These are phyloP conservation scores for Ramaria sp. DNA, from an alignment of 768 basidiomycete species.

Conservation along the genomic window DNA sequence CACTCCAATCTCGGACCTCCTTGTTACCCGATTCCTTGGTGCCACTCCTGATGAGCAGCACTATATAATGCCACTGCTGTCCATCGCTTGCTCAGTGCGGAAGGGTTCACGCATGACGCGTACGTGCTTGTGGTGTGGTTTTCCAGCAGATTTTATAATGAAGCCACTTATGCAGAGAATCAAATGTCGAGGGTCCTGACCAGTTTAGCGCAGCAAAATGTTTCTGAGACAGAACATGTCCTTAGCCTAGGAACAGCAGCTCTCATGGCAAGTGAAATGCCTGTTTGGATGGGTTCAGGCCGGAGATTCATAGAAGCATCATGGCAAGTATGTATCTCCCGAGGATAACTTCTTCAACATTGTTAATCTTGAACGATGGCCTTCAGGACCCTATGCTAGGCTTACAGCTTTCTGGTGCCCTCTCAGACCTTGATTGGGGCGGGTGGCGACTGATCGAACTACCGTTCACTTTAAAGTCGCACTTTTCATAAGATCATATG, in stretches of 20 bases:
- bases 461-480: constrained; percentile 34
- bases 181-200: constrained; percentile 20
- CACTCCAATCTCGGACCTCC: constrained; percentile 39
- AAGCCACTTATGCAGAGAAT: constrained; percentile 18
- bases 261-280: constrained; percentile 33
- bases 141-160: background rate
- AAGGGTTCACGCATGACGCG: constrained; percentile 60
- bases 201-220: background rate
- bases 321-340: constrained; percentile 22
- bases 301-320: constrained; percentile 44
- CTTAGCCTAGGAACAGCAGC: constrained; percentile 16
- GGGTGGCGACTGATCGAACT: constrained; percentile 67
- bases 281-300: constrained; percentile 37
- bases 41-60: background rate
- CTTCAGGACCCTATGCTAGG: constrained; percentile 28
- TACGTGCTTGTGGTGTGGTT: constrained; percentile 23
- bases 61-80: constrained; percentile 34
- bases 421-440: constrained; percentile 60
- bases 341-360: background rate
- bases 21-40: constrained; percentile 31
- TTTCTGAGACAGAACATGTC: background rate
- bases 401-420: constrained; percentile 43
- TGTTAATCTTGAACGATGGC: background rate
- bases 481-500: background rate
- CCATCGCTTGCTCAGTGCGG: constrained; percentile 51